A percentile compares a stretch with the other conserved stretches of the same genome.
Evolutionary conservation across 2,329 filamentous ascomycete genomes (phyloP).

Genomic region (Fusarium cyanostomum): DNA sequence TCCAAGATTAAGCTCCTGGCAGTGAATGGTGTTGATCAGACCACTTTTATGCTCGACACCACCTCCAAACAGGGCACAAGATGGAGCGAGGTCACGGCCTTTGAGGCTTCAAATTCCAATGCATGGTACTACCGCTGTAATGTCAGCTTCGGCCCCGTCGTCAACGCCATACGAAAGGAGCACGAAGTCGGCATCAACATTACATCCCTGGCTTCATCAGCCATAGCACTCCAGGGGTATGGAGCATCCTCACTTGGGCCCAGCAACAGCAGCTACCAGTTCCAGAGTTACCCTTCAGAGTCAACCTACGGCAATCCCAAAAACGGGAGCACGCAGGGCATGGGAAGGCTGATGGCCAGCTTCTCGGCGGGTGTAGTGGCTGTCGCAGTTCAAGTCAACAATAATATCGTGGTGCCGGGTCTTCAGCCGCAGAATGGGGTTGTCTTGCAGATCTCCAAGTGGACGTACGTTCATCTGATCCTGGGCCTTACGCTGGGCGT

Average conservation of each 20-base stretch:
- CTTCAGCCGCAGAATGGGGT: conserved; percentile 46
- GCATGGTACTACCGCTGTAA: conserved; percentile 41
- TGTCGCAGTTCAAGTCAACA: conserved; percentile 46
- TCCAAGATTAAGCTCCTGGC: conserved; percentile 21
- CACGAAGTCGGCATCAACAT: conserved; percentile 33
- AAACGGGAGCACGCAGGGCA: conserved; percentile 43
- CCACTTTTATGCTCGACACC: conserved; percentile 36
- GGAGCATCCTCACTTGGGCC: conserved; percentile 30
- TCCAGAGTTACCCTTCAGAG: conserved; percentile 55
- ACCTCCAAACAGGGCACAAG: conserved; percentile 4
- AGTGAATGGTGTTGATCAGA: conserved; percentile 26
- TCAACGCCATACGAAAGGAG: conserved; percentile 25
- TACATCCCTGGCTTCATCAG: conserved; percentile 27
- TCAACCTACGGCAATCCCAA: conserved; percentile 49
- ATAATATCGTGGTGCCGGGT: conserved; percentile 39
- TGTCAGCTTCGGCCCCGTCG: conserved; percentile 26
- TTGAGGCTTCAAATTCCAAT: conserved; percentile 28
- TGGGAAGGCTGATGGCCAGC: conserved; percentile 50
- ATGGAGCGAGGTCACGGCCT: conserved; percentile 36
- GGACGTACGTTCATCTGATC: conserved; percentile 45
- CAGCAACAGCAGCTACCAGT: conserved; percentile 23
- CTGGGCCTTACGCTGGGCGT: conserved; percentile 45
- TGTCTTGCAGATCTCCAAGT: conserved; percentile 46
- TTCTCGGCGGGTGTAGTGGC: conserved; percentile 52
- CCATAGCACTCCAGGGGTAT: conserved; percentile 39